A percentile compares a stretch with the other conserved stretches of the same genome.
These are phyloP conservation scores for Lachnellula suecica DNA, from an alignment of 2,329 filamentous ascomycete genomes.

Conservation along the genomic window DNA sequence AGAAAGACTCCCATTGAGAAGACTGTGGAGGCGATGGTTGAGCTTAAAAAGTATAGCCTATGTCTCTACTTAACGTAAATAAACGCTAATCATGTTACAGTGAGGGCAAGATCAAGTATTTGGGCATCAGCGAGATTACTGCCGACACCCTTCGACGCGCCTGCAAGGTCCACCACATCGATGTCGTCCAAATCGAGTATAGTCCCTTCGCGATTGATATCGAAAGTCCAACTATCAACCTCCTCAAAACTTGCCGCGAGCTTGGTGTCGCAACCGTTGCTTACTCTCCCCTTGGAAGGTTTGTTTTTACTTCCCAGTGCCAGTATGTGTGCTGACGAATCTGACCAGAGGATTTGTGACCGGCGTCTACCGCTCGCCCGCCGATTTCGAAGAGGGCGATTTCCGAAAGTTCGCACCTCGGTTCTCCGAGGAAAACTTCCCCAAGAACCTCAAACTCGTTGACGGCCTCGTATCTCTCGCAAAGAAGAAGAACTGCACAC, in stretches of 20 bases:
- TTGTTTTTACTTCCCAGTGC: not conserved
- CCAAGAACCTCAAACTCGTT: slow-evolving; percentile 54
- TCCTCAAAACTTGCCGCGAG: slow-evolving; percentile 54
- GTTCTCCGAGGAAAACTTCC: slow-evolving; percentile 52
- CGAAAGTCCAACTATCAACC: slow-evolving; percentile 46
- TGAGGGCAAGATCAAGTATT: slow-evolving; percentile 55
- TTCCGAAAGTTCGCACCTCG: slow-evolving; percentile 43
- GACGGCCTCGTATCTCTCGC: slow-evolving; percentile 49
- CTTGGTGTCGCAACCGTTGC: slow-evolving; percentile 56
- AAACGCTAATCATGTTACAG: slow-evolving; percentile 17
- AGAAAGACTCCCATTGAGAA: slow-evolving; percentile 39
- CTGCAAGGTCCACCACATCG: slow-evolving; percentile 46
- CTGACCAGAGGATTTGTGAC: slow-evolving; percentile 26
- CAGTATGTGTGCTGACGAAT: slow-evolving; percentile 39
- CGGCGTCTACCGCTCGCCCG: not conserved
- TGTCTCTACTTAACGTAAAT: not conserved
- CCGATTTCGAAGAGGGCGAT: slow-evolving; percentile 20
- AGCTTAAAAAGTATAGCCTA: slow-evolving; percentile 32
- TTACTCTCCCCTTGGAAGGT: slow-evolving; percentile 57
- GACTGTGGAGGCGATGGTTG: slow-evolving; percentile 39
- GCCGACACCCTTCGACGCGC: slow-evolving; percentile 51
- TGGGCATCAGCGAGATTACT: slow-evolving; percentile 53
- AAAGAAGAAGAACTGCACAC: slow-evolving; percentile 51
- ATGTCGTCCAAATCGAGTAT: slow-evolving; percentile 54
- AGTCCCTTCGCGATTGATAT: slow-evolving; percentile 55